These are phyloP conservation scores for Hypoxylon sp. DNA, from an alignment of 2,329 filamentous ascomycete species.

Conservation along the genomic window DNA sequence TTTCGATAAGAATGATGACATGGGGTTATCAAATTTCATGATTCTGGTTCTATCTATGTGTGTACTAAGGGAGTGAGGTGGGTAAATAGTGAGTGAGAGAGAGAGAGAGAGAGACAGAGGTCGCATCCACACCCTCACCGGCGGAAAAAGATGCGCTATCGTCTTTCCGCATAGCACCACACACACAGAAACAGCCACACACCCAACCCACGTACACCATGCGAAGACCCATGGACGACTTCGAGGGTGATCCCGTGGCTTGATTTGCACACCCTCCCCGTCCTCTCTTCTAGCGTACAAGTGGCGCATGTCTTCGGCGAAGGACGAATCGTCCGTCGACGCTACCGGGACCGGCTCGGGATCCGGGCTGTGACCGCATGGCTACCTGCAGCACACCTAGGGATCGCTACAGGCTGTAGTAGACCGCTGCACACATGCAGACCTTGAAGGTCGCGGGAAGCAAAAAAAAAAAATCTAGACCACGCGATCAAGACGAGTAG, in stretches of 20 bases:
- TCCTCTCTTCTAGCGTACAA: conserved; percentile 2
- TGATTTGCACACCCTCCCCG: conserved; percentile 23
- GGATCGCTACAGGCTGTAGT: conserved; percentile 9
- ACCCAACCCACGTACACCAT: conserved; percentile 29
- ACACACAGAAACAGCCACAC: background rate
- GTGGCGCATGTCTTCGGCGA: conserved; percentile 32
- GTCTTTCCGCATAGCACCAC: conserved; percentile 9
- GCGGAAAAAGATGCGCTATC: conserved; percentile 8
- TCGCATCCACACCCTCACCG: conserved; percentile 11
- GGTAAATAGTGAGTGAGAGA: too few relatives aligned
- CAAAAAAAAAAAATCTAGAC: conserved; percentile 19
- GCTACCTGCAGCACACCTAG: conserved; percentile 31
- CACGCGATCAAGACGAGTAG: conserved; percentile 29
- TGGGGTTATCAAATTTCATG: conserved; percentile 25
- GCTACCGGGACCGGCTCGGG: conserved; percentile 27
- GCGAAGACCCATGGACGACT: background rate
- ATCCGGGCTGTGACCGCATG: conserved; percentile 34
- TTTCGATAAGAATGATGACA: conserved; percentile 18
- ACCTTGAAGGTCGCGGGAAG: conserved; percentile 1
- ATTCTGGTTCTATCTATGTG: too few relatives aligned
- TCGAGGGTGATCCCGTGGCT: conserved; percentile 30
- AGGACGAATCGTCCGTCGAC: conserved; percentile 20
- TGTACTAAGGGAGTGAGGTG: too few relatives aligned
- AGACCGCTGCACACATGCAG: conserved; percentile 16
- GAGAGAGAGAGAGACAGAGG: too few relatives aligned